A percentile compares a stretch with the other conserved stretches of the same genome.
These are phyloP conservation scores for Corynascus novoguineensis DNA, from an alignment of 495 filamentous ascomycete species.

Conservation along the genomic window DNA sequence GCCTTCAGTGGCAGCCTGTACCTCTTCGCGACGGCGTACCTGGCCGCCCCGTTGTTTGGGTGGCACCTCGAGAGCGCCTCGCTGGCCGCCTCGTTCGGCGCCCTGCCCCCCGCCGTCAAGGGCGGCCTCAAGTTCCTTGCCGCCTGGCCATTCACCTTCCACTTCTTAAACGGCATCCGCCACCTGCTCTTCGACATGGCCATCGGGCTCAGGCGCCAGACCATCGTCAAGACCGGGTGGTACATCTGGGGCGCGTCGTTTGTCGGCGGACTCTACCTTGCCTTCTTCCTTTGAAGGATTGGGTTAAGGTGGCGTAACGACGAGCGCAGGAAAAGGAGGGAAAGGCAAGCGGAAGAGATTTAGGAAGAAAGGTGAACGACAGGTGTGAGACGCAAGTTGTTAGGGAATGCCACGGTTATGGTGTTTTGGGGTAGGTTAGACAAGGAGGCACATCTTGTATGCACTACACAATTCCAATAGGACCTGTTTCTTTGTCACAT, in stretches of 20 bases:
- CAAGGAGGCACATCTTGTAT: slow-evolving; percentile 15
- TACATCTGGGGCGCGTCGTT: slow-evolving; percentile 62
- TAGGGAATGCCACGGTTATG: slow-evolving; percentile 15
- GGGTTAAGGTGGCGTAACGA: neutral
- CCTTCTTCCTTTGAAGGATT: slow-evolving; percentile 34
- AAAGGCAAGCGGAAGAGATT: neutral
- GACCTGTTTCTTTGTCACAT: slow-evolving; percentile 21
- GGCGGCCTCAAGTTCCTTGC: slow-evolving; percentile 63
- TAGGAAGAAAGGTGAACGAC: no score
- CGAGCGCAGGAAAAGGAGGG: neutral
- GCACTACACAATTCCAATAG: slow-evolving; percentile 15
- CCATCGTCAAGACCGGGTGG: slow-evolving; percentile 72
- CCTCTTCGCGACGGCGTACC: slow-evolving; percentile 76
- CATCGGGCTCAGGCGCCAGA: slow-evolving; percentile 58
- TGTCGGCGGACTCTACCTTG: slow-evolving; percentile 57
- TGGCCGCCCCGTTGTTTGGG: slow-evolving; percentile 72
- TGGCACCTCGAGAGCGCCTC: slow-evolving; percentile 79
- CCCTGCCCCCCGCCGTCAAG: slow-evolving; percentile 65
- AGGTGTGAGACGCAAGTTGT: no score
- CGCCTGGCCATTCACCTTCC: slow-evolving; percentile 83
- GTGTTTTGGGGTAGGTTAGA: slow-evolving; percentile 5
- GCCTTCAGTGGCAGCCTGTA: slow-evolving; percentile 72
- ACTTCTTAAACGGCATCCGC: slow-evolving; percentile 79
- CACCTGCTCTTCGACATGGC: slow-evolving; percentile 86
- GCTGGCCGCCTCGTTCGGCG: slow-evolving; percentile 70